Evolutionary conservation across 805 yeast species (phyloP), one percentile per base, ranked within the genome.

Genomic region (Candida chauliodis): DNA sequence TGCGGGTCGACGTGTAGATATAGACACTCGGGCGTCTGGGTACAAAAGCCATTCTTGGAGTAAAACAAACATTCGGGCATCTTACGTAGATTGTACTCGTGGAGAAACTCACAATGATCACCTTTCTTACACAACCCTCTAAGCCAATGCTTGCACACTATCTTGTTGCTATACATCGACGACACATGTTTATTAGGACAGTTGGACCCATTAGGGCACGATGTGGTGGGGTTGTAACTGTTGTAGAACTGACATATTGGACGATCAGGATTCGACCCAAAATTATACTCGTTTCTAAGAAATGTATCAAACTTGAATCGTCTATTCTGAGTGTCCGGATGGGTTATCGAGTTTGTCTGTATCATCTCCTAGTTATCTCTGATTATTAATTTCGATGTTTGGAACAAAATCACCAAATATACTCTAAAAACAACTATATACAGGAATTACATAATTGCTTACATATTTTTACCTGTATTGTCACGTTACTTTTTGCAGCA

Each of bases 141-240:
- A 24, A 93, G 76, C 99, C 99, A 93, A 68, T 93, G 97, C 71
- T 93, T 91, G 59, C 99, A 93, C 4, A 93, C 99, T 38, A 93
- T 87, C 50, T 71, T 71, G 44, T 70, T 69, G 38, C 56, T 60
- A 50, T 60, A 67, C 71, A 66, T 66, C 14, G 70, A 50, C 4
- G 78, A 75, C 23, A 82, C 82, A 62, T 91, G 98, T 54, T 89
- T 85, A 63, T 86, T 81, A 15, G 90, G 90, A 56, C 98, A 91
- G 34, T 73, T 73, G n/a, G 73, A 68, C 6, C 97, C 96, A 42
- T 81, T 71, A 2, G 97, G 96, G 61, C 98, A 91, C 11, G 79
- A 71, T 21, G 84, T 49, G 45, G 49, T 71, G 27, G 84, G 78
- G 35, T 78, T 47, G 36, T 42, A 52, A 10, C 72, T 81, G 46